These are phyloP conservation scores for Cinnamomum micranthum DNA, from an alignment of 164 flowering plant genomes.

Conservation along the genomic window DNA sequence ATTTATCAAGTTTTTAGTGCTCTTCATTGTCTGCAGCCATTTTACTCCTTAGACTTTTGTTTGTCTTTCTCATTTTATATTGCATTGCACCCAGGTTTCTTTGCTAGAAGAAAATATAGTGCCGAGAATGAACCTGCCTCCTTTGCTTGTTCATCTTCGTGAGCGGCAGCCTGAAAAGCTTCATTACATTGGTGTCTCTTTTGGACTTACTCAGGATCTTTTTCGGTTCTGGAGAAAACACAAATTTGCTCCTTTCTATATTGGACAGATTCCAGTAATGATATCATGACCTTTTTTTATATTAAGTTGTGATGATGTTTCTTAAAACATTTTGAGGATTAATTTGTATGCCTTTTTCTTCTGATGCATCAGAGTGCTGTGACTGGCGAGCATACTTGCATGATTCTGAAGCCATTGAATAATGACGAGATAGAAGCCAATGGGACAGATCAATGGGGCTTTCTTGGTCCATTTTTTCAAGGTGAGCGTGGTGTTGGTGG, in stretches of 20 bases:
- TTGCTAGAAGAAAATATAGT: conserved; percentile 78
- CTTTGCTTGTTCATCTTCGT: conserved; percentile 72
- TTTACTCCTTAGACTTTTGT: not conserved
- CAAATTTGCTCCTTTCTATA: conserved; percentile 87
- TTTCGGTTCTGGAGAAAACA: conserved; percentile 88
- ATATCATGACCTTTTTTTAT: conserved; percentile 5
- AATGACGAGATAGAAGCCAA: conserved; percentile 66
- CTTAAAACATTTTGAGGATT: not conserved
- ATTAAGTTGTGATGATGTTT: not conserved
- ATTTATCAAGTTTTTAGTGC: not conserved
- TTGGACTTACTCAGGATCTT: conserved; percentile 90
- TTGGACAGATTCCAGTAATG: conserved; percentile 74
- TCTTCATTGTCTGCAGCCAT: conserved; percentile 3
- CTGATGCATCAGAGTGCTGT: conserved; percentile 56
- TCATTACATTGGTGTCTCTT: conserved; percentile 92
- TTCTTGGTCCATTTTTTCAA: conserved; percentile 67
- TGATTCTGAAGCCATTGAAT: conserved; percentile 77
- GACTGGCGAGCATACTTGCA: conserved; percentile 96
- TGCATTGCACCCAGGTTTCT: conserved; percentile 49
- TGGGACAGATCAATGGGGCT: conserved; percentile 62
- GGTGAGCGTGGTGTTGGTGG: conserved; percentile 32
- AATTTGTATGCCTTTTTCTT: conserved; percentile 10
- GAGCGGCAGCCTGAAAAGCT: conserved; percentile 88
- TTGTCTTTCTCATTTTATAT: conserved; percentile 5
- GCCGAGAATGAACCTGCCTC: conserved; percentile 82